Conservation (phyloP, 495 filamentous ascomycete genomes). For the Immersiella caudata region DNA sequence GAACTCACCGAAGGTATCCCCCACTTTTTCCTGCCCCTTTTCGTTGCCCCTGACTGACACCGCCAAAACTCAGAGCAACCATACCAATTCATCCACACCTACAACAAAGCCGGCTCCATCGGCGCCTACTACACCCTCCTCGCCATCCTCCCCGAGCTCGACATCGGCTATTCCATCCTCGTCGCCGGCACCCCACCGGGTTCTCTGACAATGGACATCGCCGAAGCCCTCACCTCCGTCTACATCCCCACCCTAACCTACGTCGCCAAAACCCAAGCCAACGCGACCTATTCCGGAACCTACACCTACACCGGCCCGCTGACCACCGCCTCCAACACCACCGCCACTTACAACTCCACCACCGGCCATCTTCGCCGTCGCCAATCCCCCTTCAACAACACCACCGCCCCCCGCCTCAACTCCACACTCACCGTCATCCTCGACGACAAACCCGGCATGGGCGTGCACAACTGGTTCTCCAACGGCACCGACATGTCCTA, state of each 20-base stretch:
- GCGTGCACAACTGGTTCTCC: slow-evolving; percentile 50
- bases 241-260: slow-evolving; percentile 43
- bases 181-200: slow-evolving; percentile 46
- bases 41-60: background rate
- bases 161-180: slow-evolving; percentile 56
- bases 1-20: slow-evolving; percentile 23
- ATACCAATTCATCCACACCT: slow-evolving; percentile 48
- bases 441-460: slow-evolving; percentile 43
- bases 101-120: slow-evolving; percentile 59
- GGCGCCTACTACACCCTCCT: slow-evolving; percentile 51
- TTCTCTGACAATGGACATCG: slow-evolving; percentile 38
- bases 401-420: slow-evolving; percentile 31
- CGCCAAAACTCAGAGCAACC: slow-evolving; percentile 26
- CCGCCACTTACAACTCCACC: slow-evolving; percentile 1
- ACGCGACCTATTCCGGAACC: slow-evolving; percentile 38
- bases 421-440: slow-evolving; percentile 48
- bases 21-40: background rate
- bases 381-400: background rate
- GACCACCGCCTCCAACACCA: slow-evolving; percentile 16
- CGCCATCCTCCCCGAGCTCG: slow-evolving; percentile 57
- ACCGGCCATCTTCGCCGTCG: background rate
- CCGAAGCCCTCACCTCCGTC: slow-evolving; percentile 39
- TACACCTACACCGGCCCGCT: slow-evolving; percentile 35
- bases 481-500: slow-evolving; percentile 51
- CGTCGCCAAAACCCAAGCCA: slow-evolving; percentile 42